Percentiles rank a stretch among this genome's conserved stretches.
These are phyloP conservation scores for Cercospora canescens DNA, from an alignment of 2,329 filamentous ascomycete species.

Conservation along the genomic window DNA sequence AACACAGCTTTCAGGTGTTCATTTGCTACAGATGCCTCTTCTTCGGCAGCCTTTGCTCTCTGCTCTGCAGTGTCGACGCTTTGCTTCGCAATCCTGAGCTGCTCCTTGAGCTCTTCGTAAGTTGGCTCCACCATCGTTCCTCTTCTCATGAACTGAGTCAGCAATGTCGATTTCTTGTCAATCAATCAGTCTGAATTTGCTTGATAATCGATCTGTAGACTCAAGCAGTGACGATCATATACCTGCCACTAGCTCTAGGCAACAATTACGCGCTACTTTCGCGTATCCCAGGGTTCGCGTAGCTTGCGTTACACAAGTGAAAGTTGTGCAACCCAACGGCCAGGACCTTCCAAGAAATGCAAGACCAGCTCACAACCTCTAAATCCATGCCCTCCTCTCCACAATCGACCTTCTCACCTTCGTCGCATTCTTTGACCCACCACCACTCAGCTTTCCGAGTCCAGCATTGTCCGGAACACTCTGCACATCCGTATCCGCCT, in stretches of 20 bases:
- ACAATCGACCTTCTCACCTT: slow-evolving; percentile 3
- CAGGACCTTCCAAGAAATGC: background rate
- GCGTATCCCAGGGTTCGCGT: no score
- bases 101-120: background rate
- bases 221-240: background rate
- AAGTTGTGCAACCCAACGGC: no score
- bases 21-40: no score
- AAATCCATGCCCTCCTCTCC: background rate
- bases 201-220: no score
- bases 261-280: background rate
- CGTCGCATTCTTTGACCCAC: background rate
- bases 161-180: no score
- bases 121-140: background rate
- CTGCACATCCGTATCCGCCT: slow-evolving; percentile 19
- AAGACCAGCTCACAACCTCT: background rate
- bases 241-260: background rate
- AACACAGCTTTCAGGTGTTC: no score
- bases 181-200: background rate
- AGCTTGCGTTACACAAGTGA: background rate
- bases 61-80: background rate
- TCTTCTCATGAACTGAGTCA: no score
- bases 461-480: slow-evolving; percentile 21
- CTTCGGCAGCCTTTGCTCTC: background rate
- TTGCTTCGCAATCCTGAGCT: background rate
- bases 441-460: slow-evolving; percentile 13